Percentiles rank a stretch among this genome's conserved stretches.
These are phyloP conservation scores for Dothideomycetes sp. DNA, from an alignment of 2,329 filamentous ascomycete species.

Conservation along the genomic window DNA sequence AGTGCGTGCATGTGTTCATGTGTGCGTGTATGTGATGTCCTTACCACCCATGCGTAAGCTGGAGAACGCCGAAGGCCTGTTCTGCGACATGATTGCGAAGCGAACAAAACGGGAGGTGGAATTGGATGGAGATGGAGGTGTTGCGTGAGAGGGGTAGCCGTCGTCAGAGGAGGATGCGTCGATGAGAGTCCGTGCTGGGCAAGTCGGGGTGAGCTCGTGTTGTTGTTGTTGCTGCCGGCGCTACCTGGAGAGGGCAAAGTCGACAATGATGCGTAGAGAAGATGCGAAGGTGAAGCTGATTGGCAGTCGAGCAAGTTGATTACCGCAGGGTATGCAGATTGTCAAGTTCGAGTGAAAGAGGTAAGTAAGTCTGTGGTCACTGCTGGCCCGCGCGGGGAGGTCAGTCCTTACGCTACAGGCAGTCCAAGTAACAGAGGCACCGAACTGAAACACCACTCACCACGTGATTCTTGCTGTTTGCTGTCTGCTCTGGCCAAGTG, in stretches of 20 bases:
- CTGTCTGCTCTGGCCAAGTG: no score
- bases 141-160: background rate
- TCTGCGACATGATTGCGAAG: conserved; percentile 65
- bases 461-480: no score
- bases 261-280: background rate
- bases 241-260: no score
- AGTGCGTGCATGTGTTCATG: no score
- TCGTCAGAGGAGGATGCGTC: conserved; percentile 9
- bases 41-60: conserved; percentile 95
- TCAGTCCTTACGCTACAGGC: no score
- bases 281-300: background rate
- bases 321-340: background rate
- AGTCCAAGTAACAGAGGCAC: no score
- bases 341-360: no score
- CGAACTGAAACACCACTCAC: conserved; percentile 2
- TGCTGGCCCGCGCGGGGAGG: no score
- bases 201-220: conserved; percentile 12
- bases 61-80: conserved; percentile 79
- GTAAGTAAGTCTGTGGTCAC: no score
- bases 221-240: no score
- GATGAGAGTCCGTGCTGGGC: conserved; percentile 11
- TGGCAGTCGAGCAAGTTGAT: background rate
- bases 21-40: conserved; percentile 34
- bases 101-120: background rate
- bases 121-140: background rate